Evolutionary conservation across 768 basidiomycete genomes (phyloP).

Genomic region (Ramaria rubella): DNA sequence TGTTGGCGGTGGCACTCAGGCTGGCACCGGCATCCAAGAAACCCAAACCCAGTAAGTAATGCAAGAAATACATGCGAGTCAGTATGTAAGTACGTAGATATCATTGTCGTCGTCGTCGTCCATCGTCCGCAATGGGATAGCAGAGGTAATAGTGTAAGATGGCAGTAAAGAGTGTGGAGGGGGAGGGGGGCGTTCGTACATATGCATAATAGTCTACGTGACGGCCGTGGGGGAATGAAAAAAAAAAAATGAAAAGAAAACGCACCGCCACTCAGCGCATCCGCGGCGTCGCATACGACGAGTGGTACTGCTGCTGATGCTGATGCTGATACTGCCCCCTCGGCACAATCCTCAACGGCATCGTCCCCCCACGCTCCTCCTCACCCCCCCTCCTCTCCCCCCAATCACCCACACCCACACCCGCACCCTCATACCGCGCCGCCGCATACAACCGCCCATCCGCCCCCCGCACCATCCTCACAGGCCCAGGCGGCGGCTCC

Average conservation of each 20-base stretch:
- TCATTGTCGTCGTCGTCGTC: too few relatives aligned
- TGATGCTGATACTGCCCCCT: background rate
- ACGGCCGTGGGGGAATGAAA: background rate
- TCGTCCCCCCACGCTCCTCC: background rate
- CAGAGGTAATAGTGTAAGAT: background rate
- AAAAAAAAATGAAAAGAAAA: too few relatives aligned
- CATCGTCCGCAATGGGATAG: background rate
- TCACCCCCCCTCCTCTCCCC: background rate
- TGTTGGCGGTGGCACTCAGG: too few relatives aligned
- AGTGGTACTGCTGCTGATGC: too few relatives aligned
- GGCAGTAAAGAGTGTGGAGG: background rate
- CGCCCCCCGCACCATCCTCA: background rate
- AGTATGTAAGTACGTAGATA: too few relatives aligned
- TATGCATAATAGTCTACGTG: background rate
- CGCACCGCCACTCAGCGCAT: too few relatives aligned
- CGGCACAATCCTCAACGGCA: background rate
- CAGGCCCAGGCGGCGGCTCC: background rate
- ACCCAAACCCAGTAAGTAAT: too few relatives aligned
- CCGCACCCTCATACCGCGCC: background rate
- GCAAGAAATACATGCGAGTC: too few relatives aligned
- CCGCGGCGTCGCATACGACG: too few relatives aligned
- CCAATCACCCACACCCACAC: background rate
- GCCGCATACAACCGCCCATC: background rate
- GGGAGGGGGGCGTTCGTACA: too few relatives aligned
- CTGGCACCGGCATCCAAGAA: too few relatives aligned